Evolutionary conservation across 2,329 filamentous ascomycete species (phyloP).

Genomic region (Catunica adiposa): DNA sequence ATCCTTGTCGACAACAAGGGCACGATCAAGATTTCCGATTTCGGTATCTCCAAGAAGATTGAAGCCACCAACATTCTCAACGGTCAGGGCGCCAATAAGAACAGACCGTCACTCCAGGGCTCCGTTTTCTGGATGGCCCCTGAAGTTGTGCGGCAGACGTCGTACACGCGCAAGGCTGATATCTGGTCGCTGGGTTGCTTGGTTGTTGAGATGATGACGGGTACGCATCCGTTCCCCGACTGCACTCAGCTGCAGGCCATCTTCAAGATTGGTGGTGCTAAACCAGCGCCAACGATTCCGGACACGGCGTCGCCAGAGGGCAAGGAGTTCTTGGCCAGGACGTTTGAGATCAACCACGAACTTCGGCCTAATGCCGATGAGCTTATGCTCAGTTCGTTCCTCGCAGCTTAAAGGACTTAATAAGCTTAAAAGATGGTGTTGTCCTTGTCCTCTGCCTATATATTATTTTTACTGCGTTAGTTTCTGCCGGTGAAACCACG

Average conservation of each 20-base stretch:
- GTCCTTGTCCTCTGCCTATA: neutral
- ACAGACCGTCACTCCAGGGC: conserved; percentile 71
- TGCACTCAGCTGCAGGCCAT: conserved; percentile 95
- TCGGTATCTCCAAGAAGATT: conserved; percentile 95
- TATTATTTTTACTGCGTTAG: neutral
- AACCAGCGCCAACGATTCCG: conserved; percentile 75
- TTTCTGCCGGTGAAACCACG: neutral
- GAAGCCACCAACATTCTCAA: conserved; percentile 74
- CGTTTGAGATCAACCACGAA: conserved; percentile 92
- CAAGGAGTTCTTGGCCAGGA: conserved; percentile 65
- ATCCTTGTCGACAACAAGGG: conserved; percentile 98
- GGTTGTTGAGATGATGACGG: conserved; percentile 98
- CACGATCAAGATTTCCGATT: conserved; percentile 97
- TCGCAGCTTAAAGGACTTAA: conserved; percentile 32
- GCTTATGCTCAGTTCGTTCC: conserved; percentile 66
- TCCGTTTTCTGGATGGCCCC: conserved; percentile 99
- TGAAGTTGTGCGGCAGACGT: conserved; percentile 93
- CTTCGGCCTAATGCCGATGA: conserved; percentile 84
- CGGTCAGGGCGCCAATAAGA: conserved; percentile 49
- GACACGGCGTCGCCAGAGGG: conserved; percentile 75
- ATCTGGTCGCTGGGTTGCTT: conserved; percentile 97
- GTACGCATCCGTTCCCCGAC: conserved; percentile 87
- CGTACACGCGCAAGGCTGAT: conserved; percentile 94
- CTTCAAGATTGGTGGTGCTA: conserved; percentile 88
- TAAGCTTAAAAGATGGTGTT: neutral